Evolutionary conservation across 192 early-diverging fungal genomes (phyloP).

Genomic region (Chytriomyces sp.): DNA sequence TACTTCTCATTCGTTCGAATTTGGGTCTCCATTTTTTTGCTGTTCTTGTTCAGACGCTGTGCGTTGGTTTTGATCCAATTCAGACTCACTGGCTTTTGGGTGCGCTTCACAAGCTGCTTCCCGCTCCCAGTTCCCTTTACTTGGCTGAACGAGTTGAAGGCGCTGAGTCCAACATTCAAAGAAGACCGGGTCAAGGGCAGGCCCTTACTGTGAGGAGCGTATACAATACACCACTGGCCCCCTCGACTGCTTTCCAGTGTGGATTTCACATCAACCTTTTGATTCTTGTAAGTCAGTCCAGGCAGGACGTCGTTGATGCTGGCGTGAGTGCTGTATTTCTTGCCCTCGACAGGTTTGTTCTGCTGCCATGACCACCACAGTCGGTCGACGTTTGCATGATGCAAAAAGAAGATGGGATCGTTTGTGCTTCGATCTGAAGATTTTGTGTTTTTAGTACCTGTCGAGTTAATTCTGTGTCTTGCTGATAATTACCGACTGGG

Average conservation of each 20-base stretch:
- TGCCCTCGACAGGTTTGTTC: neutral
- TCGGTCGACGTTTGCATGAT: conserved; percentile 64
- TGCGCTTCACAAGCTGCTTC: neutral
- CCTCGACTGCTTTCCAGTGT: neutral
- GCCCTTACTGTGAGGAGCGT: neutral
- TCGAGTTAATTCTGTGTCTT: no score
- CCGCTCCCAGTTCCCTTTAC: neutral
- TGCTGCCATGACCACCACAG: conserved; percentile 33
- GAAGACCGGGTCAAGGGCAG: neutral
- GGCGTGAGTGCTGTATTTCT: neutral
- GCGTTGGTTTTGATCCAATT: conserved; percentile 4
- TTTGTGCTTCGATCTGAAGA: conserved; percentile 34
- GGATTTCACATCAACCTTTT: neutral
- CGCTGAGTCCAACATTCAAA: neutral
- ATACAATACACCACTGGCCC: neutral
- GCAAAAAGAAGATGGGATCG: conserved; percentile 70
- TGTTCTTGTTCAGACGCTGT: neutral
- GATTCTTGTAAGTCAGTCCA: conserved; percentile 39
- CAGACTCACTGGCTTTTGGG: neutral
- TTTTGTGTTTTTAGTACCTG: conserved; percentile 18
- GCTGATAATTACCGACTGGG: neutral
- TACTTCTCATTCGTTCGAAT: neutral
- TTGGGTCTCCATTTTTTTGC: neutral
- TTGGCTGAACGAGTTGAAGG: neutral
- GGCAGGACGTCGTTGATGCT: conserved; percentile 3